Percentiles rank a stretch among this genome's conserved stretches.
These are phyloP conservation scores for Leishmania major DNA, from an alignment of 208 protist species.

Conservation along the genomic window DNA sequence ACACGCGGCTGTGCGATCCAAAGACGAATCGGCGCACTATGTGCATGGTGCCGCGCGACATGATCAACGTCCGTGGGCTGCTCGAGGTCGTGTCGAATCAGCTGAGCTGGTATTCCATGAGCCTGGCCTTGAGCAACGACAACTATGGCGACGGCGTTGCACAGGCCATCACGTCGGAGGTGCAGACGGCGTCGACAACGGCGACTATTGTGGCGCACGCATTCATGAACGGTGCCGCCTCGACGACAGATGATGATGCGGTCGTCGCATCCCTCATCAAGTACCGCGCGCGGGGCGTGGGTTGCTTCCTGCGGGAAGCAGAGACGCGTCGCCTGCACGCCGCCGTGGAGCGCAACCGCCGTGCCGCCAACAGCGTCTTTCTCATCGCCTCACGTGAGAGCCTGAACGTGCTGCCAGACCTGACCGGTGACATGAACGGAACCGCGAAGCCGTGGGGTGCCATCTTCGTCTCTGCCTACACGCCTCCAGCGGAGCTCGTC, in stretches of 20 bases:
- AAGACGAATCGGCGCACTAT: constrained; percentile 59
- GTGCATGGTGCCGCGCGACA: constrained; percentile 80
- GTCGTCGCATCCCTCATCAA: constrained; percentile 44
- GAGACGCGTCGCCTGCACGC: constrained; percentile 56
- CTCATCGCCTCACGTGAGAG: constrained; percentile 69
- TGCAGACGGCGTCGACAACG: constrained; percentile 46
- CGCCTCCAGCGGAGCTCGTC: constrained; percentile 41
- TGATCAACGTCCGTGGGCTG: constrained; percentile 67
- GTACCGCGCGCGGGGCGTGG: constrained; percentile 53
- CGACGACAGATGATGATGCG: constrained; percentile 62
- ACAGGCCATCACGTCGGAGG: constrained; percentile 39
- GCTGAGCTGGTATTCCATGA: constrained; percentile 75
- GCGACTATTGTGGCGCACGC: constrained; percentile 70
- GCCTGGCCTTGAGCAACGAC: constrained; percentile 62
- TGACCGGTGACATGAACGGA: constrained; percentile 38
- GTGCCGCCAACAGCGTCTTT: constrained; percentile 44
- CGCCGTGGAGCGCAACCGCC: constrained; percentile 43
- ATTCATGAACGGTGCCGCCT: constrained; percentile 55
- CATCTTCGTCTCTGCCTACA: constrained; percentile 74
- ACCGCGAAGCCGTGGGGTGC: constrained; percentile 53
- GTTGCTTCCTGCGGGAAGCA: constrained; percentile 63
- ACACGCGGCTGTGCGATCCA: constrained; percentile 63
- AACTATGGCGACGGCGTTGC: constrained; percentile 68
- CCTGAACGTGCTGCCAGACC: constrained; percentile 52
- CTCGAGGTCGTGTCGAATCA: constrained; percentile 66